phyloP scores from a whole-genome alignment of 1,139 yeast genomes.

The Debaryomycetaceae sp. region DNA sequence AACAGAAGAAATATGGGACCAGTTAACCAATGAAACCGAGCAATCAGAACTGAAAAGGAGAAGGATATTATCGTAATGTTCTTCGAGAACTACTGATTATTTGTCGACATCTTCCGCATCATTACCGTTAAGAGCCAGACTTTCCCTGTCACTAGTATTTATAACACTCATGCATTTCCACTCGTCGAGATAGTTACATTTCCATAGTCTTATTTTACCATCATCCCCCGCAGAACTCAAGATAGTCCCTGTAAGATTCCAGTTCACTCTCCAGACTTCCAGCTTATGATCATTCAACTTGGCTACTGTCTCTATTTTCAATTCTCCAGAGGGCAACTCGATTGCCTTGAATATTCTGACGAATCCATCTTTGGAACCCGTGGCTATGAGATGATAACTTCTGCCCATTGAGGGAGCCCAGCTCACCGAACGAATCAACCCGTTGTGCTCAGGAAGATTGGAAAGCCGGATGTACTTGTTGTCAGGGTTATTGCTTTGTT shows the following conservation, averaged over 20 bases:
- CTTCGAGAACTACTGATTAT: background rate
- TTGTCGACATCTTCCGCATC: background rate
- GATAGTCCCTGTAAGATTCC: conserved; percentile 93
- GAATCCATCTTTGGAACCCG: conserved; percentile 93
- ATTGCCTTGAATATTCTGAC: conserved; percentile 77
- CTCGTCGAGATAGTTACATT: conserved; percentile 77
- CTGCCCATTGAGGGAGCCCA: conserved; percentile 99
- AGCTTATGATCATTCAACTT: conserved; percentile 68
- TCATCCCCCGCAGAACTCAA: conserved; percentile 95
- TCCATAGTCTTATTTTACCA: conserved; percentile 89
- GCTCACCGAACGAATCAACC: conserved; percentile 80
- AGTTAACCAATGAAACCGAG: conserved; percentile 25
- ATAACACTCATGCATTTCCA: conserved; percentile 92
- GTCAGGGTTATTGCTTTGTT: conserved; percentile 11
- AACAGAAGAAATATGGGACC: conserved; percentile 39
- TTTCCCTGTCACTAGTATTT: conserved; percentile 52
- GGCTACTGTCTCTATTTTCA: conserved; percentile 37
- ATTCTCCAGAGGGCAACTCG: conserved; percentile 35
- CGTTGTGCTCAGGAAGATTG: conserved; percentile 71
- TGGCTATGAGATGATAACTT: conserved; percentile 81
- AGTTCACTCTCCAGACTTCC: conserved; percentile 94
- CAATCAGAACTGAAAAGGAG: conserved; percentile 20
- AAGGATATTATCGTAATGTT: conserved; percentile 10
- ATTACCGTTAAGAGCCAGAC: background rate
- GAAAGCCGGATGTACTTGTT: conserved; percentile 32